phyloP scores from a whole-genome alignment of 371 early-diverging fungal species.

The Synchytrium microbalum region DNA sequence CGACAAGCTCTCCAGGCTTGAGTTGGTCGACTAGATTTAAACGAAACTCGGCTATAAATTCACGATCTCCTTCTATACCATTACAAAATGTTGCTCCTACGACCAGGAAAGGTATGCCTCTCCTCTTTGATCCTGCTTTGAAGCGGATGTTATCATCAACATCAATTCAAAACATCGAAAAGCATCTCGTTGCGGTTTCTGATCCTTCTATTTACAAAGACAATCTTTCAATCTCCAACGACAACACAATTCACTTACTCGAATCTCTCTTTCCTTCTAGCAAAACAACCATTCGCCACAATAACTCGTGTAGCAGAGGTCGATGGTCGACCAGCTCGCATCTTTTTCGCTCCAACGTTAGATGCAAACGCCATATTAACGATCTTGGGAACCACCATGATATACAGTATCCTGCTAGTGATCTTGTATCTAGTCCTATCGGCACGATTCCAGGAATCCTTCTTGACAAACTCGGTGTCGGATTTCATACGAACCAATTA shows the following conservation, averaged over 20 bases:
- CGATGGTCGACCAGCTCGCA: neutral
- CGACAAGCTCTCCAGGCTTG: no score
- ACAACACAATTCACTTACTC: neutral
- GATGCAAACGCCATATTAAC: neutral
- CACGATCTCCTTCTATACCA: no score
- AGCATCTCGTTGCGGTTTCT: no score
- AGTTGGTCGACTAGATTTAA: no score
- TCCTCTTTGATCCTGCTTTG: no score
- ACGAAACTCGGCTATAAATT: no score
- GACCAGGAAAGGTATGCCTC: no score
- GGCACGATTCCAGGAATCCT: neutral
- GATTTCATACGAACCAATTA: constrained; percentile 1
- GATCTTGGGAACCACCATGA: neutral
- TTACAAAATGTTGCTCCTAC: no score
- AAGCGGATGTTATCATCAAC: no score
- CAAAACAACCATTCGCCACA: neutral
- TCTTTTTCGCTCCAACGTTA: neutral
- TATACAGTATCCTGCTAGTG: neutral
- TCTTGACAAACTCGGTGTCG: neutral
- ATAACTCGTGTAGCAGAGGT: neutral
- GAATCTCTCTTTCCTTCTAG: neutral
- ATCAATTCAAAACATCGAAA: no score
- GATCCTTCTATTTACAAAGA: no score
- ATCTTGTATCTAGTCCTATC: neutral
- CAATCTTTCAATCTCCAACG: no score